phyloP scores from a whole-genome alignment of 2,329 filamentous ascomycete species.

The Diaporthe capsici region DNA sequence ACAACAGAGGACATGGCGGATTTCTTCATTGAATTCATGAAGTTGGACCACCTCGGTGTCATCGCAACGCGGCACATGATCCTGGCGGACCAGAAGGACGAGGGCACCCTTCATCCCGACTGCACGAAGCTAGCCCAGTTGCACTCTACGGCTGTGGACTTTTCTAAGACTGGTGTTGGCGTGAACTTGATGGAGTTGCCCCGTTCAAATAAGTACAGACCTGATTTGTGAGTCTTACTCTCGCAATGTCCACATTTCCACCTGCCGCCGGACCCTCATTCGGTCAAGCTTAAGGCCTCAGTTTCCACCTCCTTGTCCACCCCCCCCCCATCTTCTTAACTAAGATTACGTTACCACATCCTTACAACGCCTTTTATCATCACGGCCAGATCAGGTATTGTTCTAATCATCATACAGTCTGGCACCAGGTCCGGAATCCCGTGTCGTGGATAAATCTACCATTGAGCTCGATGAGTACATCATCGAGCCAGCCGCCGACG shows the following conservation, averaged over 20 bases:
- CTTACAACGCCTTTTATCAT: fast-evolving
- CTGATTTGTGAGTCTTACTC: conserved; percentile 67
- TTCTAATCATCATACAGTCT: conserved; percentile 52
- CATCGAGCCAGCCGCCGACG: conserved; percentile 49
- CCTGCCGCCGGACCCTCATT: neutral
- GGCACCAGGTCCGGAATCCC: conserved; percentile 60
- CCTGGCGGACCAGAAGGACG: conserved; percentile 68
- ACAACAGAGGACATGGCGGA: conserved; percentile 76
- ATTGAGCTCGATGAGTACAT: conserved; percentile 55
- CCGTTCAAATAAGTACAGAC: conserved; percentile 56
- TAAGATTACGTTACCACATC: fast-evolving
- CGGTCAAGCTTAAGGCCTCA: neutral
- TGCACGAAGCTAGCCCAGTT: conserved; percentile 72
- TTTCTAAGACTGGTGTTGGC: conserved; percentile 79
- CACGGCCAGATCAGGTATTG: neutral
- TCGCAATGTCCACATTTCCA: neutral
- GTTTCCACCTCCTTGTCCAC: too few species aligned
- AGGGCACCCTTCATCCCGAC: conserved; percentile 65
- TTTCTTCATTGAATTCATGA: conserved; percentile 87
- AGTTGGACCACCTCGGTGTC: conserved; percentile 73
- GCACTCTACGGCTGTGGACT: conserved; percentile 81
- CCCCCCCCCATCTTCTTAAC: neutral
- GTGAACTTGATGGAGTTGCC: conserved; percentile 64
- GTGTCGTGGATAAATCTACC: conserved; percentile 60
- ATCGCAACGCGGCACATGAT: conserved; percentile 77